phyloP scores from a whole-genome alignment of 345 rosid genomes.

The Cardamine chenopodiifolia region DNA sequence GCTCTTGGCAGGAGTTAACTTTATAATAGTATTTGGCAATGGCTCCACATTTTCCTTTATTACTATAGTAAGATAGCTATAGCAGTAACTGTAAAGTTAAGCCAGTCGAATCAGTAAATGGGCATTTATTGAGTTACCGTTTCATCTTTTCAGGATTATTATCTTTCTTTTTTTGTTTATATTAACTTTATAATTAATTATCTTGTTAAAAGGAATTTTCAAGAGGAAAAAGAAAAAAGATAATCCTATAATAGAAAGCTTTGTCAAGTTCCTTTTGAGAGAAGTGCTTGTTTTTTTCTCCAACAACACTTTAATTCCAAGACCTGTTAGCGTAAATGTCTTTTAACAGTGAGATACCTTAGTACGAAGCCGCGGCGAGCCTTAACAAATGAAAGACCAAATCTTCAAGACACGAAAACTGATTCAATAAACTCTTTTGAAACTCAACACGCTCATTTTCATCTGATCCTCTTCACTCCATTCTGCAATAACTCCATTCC shows the following conservation, averaged over 20 bases:
- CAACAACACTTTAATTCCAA: conserved; percentile 50
- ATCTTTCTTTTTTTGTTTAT: too few species aligned
- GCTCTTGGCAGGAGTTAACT: too few species aligned
- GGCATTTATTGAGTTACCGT: not conserved
- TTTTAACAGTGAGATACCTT: not conserved
- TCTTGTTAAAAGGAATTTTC: not conserved
- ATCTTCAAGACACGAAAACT: conserved; percentile 69
- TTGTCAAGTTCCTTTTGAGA: conserved; percentile 46
- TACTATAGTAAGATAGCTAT: too few species aligned
- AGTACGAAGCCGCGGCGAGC: conserved; percentile 47
- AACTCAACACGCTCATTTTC: conserved; percentile 49
- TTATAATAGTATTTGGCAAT: not conserved
- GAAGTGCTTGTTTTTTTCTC: conserved; percentile 66
- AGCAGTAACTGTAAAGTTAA: too few species aligned
- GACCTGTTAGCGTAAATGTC: not conserved
- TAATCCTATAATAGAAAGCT: not conserved
- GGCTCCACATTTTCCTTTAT: not conserved
- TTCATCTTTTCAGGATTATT: too few species aligned
- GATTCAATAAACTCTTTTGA: conserved; percentile 59
- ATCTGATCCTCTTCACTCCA: conserved; percentile 64
- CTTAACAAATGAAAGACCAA: conserved; percentile 56
- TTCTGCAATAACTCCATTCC: conserved; percentile 77
- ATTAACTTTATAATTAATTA: not conserved
- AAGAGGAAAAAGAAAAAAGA: not conserved
- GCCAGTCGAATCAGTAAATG: not conserved